phyloP scores from a whole-genome alignment of 192 early-diverging fungal species.

The Pilobolus umbonatus region DNA sequence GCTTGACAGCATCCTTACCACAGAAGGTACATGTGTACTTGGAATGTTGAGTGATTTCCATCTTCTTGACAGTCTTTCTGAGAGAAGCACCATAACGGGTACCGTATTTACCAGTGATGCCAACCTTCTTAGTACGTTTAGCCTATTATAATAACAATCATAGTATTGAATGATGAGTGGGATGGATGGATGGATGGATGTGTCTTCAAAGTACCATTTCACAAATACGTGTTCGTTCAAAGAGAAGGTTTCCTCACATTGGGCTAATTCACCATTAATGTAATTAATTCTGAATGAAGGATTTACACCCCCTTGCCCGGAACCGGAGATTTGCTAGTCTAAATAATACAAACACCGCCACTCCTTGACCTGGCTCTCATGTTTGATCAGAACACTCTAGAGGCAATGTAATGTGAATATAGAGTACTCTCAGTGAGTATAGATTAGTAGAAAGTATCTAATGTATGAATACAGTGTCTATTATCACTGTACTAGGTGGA shows the following conservation, averaged over 20 bases:
- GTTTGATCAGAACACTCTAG: too few relatives aligned
- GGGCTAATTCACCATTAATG: too few relatives aligned
- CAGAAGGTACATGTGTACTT: conserved; percentile 99
- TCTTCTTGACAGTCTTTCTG: conserved; percentile 96
- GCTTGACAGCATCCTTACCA: conserved; percentile 95
- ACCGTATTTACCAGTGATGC: conserved; percentile 99
- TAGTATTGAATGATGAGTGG: neutral
- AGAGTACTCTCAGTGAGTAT: too few relatives aligned
- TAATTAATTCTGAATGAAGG: too few relatives aligned
- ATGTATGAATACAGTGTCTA: too few relatives aligned
- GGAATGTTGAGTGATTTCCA: conserved; percentile 99
- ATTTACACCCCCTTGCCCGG: too few relatives aligned
- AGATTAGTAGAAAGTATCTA: too few relatives aligned
- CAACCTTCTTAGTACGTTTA: conserved; percentile 97
- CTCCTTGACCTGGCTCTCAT: too few relatives aligned
- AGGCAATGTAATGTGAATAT: too few relatives aligned
- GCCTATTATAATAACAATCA: conserved; percentile 38
- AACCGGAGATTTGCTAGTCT: too few relatives aligned
- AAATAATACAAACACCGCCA: too few relatives aligned
- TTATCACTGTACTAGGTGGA: too few relatives aligned
- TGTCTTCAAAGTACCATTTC: conserved; percentile 6
- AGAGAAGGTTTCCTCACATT: conserved; percentile 15
- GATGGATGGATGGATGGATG: conserved; percentile 29
- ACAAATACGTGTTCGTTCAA: conserved; percentile 10
- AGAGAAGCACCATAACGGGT: conserved; percentile 99